phyloP scores from a whole-genome alignment of 371 early-diverging fungal species.

The Mortierella sp. region DNA sequence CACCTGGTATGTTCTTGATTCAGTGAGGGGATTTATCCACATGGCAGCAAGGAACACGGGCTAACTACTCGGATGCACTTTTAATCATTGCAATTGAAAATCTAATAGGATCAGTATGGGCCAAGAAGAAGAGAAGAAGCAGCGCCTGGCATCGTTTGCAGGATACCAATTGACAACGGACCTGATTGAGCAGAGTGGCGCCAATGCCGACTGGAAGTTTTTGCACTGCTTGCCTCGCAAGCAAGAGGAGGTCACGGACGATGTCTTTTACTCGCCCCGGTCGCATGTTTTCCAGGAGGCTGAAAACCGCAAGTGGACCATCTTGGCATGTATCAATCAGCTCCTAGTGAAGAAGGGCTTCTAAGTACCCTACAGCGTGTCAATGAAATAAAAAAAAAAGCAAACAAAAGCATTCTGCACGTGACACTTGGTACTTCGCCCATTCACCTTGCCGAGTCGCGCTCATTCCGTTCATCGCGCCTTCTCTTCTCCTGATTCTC shows the following conservation, averaged over 20 bases:
- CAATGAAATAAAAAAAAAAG: not conserved
- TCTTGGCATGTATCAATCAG: constrained; percentile 86
- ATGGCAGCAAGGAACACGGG: not conserved
- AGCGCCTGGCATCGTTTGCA: constrained; percentile 83
- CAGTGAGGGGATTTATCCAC: not conserved
- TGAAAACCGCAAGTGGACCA: constrained; percentile 98
- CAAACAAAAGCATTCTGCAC: not conserved
- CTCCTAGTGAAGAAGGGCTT: constrained; percentile 74
- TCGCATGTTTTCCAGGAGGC: constrained; percentile 97
- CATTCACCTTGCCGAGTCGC: not conserved
- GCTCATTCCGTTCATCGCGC: not conserved
- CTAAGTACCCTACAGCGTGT: constrained; percentile 11
- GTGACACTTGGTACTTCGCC: not conserved
- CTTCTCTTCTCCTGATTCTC: not conserved
- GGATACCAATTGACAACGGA: constrained; percentile 92
- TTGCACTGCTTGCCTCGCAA: constrained; percentile 98
- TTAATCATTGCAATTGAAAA: not conserved
- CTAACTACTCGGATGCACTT: not conserved
- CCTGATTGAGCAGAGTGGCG: constrained; percentile 80
- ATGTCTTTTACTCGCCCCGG: constrained; percentile 92
- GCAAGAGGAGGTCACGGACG: constrained; percentile 95
- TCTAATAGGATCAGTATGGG: constrained; percentile 91
- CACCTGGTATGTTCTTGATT: constrained; percentile 78
- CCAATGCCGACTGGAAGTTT: constrained; percentile 91
- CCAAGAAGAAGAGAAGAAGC: constrained; percentile 91